Evolutionary conservation across 192 early-diverging fungal species (phyloP).

Genomic region (Coemansia guatemalensis): DNA sequence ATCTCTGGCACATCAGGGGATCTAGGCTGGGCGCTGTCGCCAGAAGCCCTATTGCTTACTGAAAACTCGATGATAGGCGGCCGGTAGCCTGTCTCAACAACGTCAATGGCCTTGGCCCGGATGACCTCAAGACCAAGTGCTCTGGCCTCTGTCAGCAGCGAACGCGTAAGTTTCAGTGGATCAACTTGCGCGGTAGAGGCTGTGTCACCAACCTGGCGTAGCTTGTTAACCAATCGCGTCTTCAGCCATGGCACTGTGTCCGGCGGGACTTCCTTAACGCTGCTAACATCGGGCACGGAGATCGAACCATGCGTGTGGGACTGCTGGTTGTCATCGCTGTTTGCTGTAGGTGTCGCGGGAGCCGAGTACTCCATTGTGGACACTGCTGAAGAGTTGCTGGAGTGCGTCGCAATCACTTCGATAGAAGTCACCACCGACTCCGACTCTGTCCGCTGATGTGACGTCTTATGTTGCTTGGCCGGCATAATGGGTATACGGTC

Average conservation of each 20-base stretch:
- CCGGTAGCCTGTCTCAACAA: conserved; percentile 40
- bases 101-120: conserved; percentile 46
- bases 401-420: conserved; percentile 44
- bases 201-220: conserved; percentile 42
- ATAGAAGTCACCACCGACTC: conserved; percentile 46
- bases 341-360: conserved; percentile 8
- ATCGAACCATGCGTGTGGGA: conserved; percentile 46
- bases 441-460: conserved; percentile 33
- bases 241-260: conserved; percentile 48
- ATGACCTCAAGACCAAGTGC: conserved; percentile 29
- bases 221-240: conserved; percentile 31
- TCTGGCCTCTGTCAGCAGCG: conserved; percentile 43
- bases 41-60: conserved; percentile 13
- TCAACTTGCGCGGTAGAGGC: conserved; percentile 47
- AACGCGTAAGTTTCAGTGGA: conserved; percentile 47
- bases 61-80: conserved; percentile 43
- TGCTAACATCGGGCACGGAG: conserved; percentile 33
- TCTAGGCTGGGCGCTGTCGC: neutral
- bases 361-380: conserved; percentile 24
- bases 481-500: conserved; percentile 47
- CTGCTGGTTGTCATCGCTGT: conserved; percentile 23
- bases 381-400: conserved; percentile 10
- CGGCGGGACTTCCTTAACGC: conserved; percentile 33
- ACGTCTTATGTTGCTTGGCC: conserved; percentile 46
- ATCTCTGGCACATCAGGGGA: conserved; percentile 6